These are phyloP conservation scores for Nectriaceae sp. DNA, from an alignment of 2,329 filamentous ascomycete species.

Conservation along the genomic window DNA sequence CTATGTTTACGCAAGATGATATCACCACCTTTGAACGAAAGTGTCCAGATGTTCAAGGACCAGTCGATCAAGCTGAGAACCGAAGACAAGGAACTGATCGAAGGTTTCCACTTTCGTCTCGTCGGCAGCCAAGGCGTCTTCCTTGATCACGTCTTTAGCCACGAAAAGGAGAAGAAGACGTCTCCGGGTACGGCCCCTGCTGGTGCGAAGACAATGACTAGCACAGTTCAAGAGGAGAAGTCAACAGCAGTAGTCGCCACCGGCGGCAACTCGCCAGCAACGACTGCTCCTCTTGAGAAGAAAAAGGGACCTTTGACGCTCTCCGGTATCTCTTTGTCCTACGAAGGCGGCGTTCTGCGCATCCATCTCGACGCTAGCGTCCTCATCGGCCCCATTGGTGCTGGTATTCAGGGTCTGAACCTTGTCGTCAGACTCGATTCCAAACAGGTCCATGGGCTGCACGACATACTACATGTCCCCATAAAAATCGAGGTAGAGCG, in stretches of 20 bases:
- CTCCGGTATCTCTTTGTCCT: not conserved
- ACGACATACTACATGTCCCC: too few species aligned
- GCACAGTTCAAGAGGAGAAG: too few species aligned
- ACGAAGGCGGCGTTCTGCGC: not conserved
- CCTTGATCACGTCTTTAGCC: not conserved
- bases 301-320: not conserved
- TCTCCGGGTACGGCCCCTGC: too few species aligned
- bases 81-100: not conserved
- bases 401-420: not conserved
- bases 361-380: not conserved
- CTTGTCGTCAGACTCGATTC: not conserved
- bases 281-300: not conserved
- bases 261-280: not conserved
- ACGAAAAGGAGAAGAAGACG: not conserved
- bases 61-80: not conserved
- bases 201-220: too few species aligned
- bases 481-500: too few species aligned
- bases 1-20: not conserved
- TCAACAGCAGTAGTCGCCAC: too few species aligned
- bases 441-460: not conserved
- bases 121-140: not conserved
- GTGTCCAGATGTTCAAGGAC: not conserved
- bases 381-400: not conserved
- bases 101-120: conserved; percentile 1
- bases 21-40: not conserved